These are phyloP conservation scores for Oryza punctata DNA, from an alignment of 176 grass and related monocot species.

Conservation along the genomic window DNA sequence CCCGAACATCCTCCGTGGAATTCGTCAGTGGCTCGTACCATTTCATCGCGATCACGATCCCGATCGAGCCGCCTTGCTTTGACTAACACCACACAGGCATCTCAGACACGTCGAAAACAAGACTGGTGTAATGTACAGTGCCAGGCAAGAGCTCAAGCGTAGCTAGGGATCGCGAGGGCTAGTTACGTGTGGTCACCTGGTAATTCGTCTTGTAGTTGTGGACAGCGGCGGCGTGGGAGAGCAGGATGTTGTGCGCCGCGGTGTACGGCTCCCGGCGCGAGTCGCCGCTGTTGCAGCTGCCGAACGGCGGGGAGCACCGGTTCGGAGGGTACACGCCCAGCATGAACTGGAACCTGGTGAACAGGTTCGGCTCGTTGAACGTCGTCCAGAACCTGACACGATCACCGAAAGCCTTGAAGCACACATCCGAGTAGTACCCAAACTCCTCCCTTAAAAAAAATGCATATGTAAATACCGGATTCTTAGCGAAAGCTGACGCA, in stretches of 20 bases:
- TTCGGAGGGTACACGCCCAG: conserved; percentile 42
- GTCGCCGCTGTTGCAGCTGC: conserved; percentile 49
- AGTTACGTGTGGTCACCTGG: conserved; percentile 56
- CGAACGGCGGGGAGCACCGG: conserved; percentile 58
- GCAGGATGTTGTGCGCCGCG: conserved; percentile 59
- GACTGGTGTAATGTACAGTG: too few relatives aligned
- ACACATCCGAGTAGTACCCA: conserved; percentile 55
- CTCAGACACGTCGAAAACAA: too few relatives aligned
- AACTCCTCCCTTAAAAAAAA: conserved; percentile 54
- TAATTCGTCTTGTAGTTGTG: conserved; percentile 58
- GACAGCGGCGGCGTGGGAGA: conserved; percentile 64
- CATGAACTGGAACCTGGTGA: conserved; percentile 36
- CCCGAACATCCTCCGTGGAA: conserved; percentile 45
- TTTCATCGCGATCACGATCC: conserved; percentile 38
- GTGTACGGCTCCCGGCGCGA: conserved; percentile 53
- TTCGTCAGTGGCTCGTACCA: conserved; percentile 61
- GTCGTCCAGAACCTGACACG: conserved; percentile 68
- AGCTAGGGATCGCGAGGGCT: too few relatives aligned
- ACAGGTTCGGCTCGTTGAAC: conserved; percentile 77
- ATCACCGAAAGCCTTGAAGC: conserved; percentile 72
- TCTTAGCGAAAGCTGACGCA: not conserved
- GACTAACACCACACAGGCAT: conserved; percentile 20
- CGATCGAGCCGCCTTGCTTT: conserved; percentile 60
- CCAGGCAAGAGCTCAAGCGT: not conserved
- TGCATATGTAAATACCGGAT: not conserved